Evolutionary conservation across 2,329 filamentous ascomycete species (phyloP).

Genomic region (Trichoderma sp.): DNA sequence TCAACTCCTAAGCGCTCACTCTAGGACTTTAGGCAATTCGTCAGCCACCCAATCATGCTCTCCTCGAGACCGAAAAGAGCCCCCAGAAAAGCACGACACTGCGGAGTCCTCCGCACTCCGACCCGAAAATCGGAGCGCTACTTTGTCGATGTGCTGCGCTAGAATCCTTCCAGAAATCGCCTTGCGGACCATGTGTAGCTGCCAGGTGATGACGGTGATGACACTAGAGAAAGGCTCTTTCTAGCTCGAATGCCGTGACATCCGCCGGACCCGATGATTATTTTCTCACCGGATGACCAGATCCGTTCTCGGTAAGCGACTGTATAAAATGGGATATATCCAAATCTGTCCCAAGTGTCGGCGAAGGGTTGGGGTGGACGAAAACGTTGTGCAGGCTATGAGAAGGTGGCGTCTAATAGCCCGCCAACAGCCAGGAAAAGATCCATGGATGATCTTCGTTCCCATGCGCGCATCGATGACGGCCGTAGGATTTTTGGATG

Average conservation of each 20-base stretch:
- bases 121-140: conserved; percentile 19
- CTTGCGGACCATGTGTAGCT: not conserved
- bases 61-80: not conserved
- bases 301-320: not conserved
- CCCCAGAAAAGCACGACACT: conserved; percentile 5
- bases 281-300: not conserved
- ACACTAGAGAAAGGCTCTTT: not conserved
- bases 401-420: not conserved
- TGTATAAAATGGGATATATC: not conserved
- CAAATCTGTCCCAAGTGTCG: not conserved
- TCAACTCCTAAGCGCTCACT: not conserved
- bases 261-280: conserved; percentile 1
- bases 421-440: not conserved
- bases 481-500: not conserved
- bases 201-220: conserved; percentile 1
- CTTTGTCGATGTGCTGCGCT: not conserved
- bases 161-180: conserved; percentile 21
- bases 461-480: not conserved
- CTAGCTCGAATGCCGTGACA: not conserved
- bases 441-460: not conserved
- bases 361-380: not conserved
- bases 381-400: not conserved
- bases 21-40: not conserved
- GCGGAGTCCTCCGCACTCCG: conserved; percentile 20
- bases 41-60: not conserved